A percentile compares a stretch with the other conserved stretches of the same genome.
Conservation (phyloP, 345 rosid genomes). For the Dovyalis caffra region DNA sequence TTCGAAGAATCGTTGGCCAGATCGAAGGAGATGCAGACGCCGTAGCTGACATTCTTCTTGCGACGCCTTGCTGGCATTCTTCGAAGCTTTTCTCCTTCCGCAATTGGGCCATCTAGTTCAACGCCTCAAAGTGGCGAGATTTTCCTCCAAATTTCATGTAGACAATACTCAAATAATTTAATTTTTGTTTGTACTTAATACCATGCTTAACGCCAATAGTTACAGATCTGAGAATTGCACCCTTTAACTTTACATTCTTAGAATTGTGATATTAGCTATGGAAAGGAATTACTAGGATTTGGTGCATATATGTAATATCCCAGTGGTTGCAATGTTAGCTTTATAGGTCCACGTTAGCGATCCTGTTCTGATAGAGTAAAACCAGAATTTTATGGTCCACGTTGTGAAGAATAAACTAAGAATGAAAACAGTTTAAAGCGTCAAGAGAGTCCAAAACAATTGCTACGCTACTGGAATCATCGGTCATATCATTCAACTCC, state of each 20-base stretch:
- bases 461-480: background rate
- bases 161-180: background rate
- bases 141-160: background rate
- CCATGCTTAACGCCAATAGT: background rate
- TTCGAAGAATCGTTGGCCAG: background rate
- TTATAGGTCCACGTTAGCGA: background rate
- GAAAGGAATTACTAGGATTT: background rate
- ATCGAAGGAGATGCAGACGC: background rate
- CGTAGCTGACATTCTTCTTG: background rate
- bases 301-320: background rate
- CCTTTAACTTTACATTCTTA: background rate
- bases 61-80: background rate
- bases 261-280: background rate
- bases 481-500: background rate
- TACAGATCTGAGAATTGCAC: background rate
- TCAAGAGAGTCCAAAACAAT: background rate
- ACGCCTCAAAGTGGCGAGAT: background rate
- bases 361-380: background rate
- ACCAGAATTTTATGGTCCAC: background rate
- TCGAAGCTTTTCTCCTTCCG: background rate
- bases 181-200: background rate
- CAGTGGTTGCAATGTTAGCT: background rate
- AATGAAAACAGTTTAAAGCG: background rate
- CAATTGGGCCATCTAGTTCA: background rate
- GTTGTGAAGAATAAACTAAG: background rate